Evolutionary conservation across 148 eudicot genomes (phyloP).

Genomic region (Mesembryanthemum crystallinum): DNA sequence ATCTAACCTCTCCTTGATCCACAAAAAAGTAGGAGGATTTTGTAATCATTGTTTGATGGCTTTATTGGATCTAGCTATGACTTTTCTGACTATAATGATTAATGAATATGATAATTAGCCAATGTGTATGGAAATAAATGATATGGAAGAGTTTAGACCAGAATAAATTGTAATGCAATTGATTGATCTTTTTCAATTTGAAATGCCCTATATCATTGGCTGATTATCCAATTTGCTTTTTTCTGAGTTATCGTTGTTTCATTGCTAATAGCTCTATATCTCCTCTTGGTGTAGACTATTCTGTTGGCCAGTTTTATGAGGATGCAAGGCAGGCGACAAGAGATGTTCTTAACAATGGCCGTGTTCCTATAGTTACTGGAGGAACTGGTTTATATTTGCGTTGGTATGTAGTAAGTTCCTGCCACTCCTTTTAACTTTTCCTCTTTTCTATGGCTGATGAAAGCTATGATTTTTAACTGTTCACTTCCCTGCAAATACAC

Average conservation of each 20-base stretch:
- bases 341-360: constrained; percentile 68
- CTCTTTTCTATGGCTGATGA: no score
- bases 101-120: neutral
- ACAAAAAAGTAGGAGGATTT: neutral
- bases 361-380: constrained; percentile 87
- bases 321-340: constrained; percentile 85
- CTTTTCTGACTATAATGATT: neutral
- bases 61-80: neutral
- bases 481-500: no score
- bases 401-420: constrained; percentile 46
- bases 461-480: no score
- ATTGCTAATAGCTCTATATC: neutral
- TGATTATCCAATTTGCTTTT: neutral
- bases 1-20: neutral
- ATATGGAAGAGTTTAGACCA: neutral
- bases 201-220: neutral
- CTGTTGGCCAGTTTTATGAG: constrained; percentile 85
- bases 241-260: neutral
- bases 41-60: neutral
- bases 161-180: constrained; percentile 9
- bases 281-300: constrained; percentile 50
- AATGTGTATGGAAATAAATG: constrained; percentile 2
- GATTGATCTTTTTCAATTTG: constrained; percentile 2
- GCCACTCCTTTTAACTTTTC: no score
- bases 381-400: constrained; percentile 95